phyloP scores from a whole-genome alignment of 129 eudicot species.

The Flaveria trinervia region DNA sequence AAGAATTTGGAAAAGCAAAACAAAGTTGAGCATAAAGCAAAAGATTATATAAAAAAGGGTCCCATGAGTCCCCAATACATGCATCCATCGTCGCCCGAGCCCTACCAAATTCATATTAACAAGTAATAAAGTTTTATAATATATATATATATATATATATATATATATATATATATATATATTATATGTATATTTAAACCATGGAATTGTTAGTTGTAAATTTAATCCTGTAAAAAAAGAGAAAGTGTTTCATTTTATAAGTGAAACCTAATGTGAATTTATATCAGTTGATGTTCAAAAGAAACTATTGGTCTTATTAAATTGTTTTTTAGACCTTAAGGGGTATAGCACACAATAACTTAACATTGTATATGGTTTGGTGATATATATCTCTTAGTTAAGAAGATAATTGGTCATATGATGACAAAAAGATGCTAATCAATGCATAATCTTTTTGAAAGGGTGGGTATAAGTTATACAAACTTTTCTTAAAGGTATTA shows the following conservation, averaged over 20 bases:
- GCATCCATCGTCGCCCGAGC: conserved; percentile 25
- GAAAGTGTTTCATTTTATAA: no score
- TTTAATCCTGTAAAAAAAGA: no score
- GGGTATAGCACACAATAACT: neutral
- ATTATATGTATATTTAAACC: no score
- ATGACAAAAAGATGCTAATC: conserved; percentile 17
- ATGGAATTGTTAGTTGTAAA: no score
- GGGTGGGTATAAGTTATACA: conserved; percentile 11
- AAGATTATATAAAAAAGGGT: conserved; percentile 15
- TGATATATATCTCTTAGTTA: neutral
- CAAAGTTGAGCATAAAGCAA: conserved; percentile 23
- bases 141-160: no score
- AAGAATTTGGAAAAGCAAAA: conserved; percentile 25
- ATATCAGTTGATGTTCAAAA: no score
- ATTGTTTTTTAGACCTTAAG: neutral
- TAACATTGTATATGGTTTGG: neutral
- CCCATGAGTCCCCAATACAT: conserved; percentile 8
- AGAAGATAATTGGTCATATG: neutral
- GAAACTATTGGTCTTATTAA: neutral
- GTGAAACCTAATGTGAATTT: no score
- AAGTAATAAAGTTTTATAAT: neutral
- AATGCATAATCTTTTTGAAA: conserved; percentile 7
- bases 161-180: no score
- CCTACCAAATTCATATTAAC: conserved; percentile 9
- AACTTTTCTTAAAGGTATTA: conserved; percentile 4